Evolutionary conservation across 2,329 filamentous ascomycete species (phyloP), one percentile per base, ranked within the genome.

Genomic region (Periconia sp.): DNA sequence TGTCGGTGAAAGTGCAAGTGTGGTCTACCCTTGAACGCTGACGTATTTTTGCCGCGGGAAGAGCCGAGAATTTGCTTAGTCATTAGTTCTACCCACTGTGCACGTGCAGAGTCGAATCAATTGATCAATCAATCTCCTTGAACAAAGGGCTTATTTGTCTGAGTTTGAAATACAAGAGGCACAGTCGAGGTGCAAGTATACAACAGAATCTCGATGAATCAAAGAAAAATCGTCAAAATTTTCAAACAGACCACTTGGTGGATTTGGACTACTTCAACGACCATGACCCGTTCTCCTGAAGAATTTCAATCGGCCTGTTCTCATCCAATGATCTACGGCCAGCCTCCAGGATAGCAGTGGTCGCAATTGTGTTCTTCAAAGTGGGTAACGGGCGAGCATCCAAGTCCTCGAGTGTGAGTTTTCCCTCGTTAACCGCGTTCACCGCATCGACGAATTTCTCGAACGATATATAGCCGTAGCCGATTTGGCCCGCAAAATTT

Each of bases 361-460:
- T 97, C 14, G 90, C 91, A 64, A 96, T 87, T 0, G 92, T 97
- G 73, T 97, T 97, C 71, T 82, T 85, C 62, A 97, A 76, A 11
- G 93, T 97, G 1, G 92, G 92, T 59, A 97, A 75, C 0, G 89
- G 88, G 65, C 92, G 87, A 61, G 82, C 82, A 64, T 97, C 92
- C 31, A 97, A 80, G 59, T 92, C 87, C 23, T 87, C 86, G 1
- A 93, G 81, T 47, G 84, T 90, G 45, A 87, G 79, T 42, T 82
- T 80, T 19, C 90, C 89, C 30, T 89, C 85, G 68, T 94, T 95
- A 49, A 97, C 79, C 6, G 85, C 84, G 43, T 85, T 85, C 70
- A 91, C 91, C 13, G 88, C 92, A 72, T 97, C 91, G 47, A 97
- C 87, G 74, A 97, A 97, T 77, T 97, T 97, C 79, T 97, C 92